Evolutionary conservation across 2,329 filamentous ascomycete species (phyloP), one percentile per base, ranked within the genome.

Genomic region (Aureobasidium mangrovei): DNA sequence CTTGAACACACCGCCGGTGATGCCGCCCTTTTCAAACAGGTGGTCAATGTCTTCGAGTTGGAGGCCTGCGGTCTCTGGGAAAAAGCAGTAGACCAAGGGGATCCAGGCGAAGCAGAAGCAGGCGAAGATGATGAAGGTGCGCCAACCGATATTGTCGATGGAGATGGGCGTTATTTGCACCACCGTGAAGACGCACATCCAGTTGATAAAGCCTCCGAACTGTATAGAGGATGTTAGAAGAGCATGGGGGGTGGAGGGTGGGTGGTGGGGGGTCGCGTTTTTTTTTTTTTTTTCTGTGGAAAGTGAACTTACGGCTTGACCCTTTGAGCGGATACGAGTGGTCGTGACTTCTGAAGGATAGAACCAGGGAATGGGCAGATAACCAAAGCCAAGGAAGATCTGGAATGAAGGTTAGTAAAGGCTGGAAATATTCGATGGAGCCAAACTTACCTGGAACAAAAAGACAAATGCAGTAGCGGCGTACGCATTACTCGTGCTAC

Each of bases 151-250:
- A n/a, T 54, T 54, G 10, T 54, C n/a, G 27, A 56, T 54, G 4
- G 56, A 41, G 6, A 56, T 58, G 1, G 56, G 59, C 1, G 59
- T 59, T 46, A 59, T 59, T 46, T 60, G 41, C 58, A 60, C 33
- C 7, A 36, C 33, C 7, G 7, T 8, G 33, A 36, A 36, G n/a
- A 36, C 33, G 33, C 33, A 36, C 33, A 74, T 74, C 51, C 72
- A 74, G 12, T 71, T 56, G 54, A 69, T 72, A 3, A 75, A 63
- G 0, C 72, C 72, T 0, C 68, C 63, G 0, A 72, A 69, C 18
- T 18, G 18, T 18, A 18, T 18, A 18, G 18, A 18, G 18, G 18
- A 18, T 18, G 18, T 18, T 18, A 18, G 18, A 18, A 18, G 18
- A 18, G 18, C 18, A 18, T 18, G 18, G 18, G 18, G 18, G 18